Evolutionary conservation across 305 asterid genomes (phyloP).

Genomic region (Solanum chacoense): DNA sequence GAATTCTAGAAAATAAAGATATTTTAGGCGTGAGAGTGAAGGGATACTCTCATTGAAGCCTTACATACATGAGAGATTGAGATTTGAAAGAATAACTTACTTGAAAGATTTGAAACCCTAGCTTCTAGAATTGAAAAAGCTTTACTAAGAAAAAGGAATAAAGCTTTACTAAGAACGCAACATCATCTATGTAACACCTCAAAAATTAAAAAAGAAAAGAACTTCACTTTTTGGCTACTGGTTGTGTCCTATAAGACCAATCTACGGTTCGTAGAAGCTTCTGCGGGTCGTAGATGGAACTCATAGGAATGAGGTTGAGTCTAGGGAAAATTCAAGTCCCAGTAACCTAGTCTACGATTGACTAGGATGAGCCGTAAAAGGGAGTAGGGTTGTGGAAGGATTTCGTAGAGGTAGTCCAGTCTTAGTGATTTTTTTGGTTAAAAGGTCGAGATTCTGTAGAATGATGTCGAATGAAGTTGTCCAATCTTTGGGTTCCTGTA

Average conservation of each 20-base stretch:
- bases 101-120: background rate
- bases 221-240: background rate
- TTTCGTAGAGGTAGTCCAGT: too few relatives aligned
- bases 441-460: background rate
- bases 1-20: background rate
- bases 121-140: background rate
- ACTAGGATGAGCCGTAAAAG: background rate
- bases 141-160: background rate
- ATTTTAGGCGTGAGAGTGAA: background rate
- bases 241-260: background rate
- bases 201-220: background rate
- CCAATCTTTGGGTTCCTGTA: background rate
- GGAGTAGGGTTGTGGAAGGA: background rate
- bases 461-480: background rate
- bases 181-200: background rate
- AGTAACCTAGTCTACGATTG: background rate
- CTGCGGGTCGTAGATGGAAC: too few relatives aligned
- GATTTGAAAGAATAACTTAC: background rate
- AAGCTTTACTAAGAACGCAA: background rate
- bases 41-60: background rate
- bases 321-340: background rate
- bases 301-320: background rate
- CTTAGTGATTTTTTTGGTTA: background rate
- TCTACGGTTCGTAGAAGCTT: background rate
- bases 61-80: background rate